These are phyloP conservation scores for Schwanniomyces occidentalis DNA, from an alignment of 805 yeast species.

Conservation along the genomic window DNA sequence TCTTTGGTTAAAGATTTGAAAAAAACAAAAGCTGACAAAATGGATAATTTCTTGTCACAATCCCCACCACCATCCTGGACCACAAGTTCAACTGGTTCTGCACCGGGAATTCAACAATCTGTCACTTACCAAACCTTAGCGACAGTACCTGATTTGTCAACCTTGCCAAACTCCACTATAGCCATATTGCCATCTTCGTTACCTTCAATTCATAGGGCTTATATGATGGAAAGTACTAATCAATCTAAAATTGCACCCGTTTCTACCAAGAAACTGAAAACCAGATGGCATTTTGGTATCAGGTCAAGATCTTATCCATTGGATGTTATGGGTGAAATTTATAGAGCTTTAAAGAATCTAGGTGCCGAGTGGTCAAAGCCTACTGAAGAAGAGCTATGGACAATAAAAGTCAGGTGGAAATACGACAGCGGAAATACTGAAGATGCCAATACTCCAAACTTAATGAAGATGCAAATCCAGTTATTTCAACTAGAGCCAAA, in stretches of 20 bases:
- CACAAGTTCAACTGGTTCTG: slow-evolving; percentile 27
- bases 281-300: slow-evolving; percentile 98
- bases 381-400: slow-evolving; percentile 93
- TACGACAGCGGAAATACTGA: slow-evolving; percentile 53
- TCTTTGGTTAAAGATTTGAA: slow-evolving; percentile 67
- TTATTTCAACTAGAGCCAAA: slow-evolving; percentile 94
- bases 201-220: slow-evolving; percentile 92
- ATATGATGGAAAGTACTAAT: slow-evolving; percentile 62
- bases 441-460: slow-evolving; percentile 55
- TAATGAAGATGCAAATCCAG: slow-evolving; percentile 97
- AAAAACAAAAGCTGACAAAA: slow-evolving; percentile 47
- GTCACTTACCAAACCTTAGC: slow-evolving; percentile 49
- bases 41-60: slow-evolving; percentile 59
- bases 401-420: slow-evolving; percentile 92
- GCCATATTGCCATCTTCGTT: slow-evolving; percentile 92
- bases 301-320: slow-evolving; percentile 93
- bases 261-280: slow-evolving; percentile 80
- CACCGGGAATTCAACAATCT: slow-evolving; percentile 47
- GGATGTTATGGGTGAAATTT: slow-evolving; percentile 98
- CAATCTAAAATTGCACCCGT: slow-evolving; percentile 47
- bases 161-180: slow-evolving; percentile 74
- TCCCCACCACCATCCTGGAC: slow-evolving; percentile 58
- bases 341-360: slow-evolving; percentile 85
- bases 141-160: slow-evolving; percentile 47
- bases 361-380: slow-evolving; percentile 99